A percentile compares a stretch with the other conserved stretches of the same genome.
These are phyloP conservation scores for thale cress (Arabidopsis thaliana) DNA, from an alignment of 345 rosid genomes.

Conservation along the genomic window TAIR10.1 NC_003075.7:14771501-14772000, in stretches of 20 bases:
- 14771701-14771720: neutral
- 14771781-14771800: constrained; percentile 86
- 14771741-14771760: constrained; percentile 68
- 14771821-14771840: constrained; percentile 91
- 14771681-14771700: neutral
- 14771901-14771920: constrained; percentile 1
- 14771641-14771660: constrained; percentile 41
- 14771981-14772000: constrained; percentile 64
- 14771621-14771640: constrained; percentile 73
- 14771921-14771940: constrained; percentile 1
- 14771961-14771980: neutral
- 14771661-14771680: neutral
- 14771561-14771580: constrained; percentile 95
- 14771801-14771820: constrained; percentile 84
- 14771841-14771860: constrained; percentile 94
- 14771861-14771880: constrained; percentile 94
- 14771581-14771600: constrained; percentile 86
- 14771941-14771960: neutral
- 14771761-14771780: constrained; percentile 90
- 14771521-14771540: constrained; percentile 97
- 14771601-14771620: constrained; percentile 43
- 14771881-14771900: constrained; percentile 96
- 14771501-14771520: constrained; percentile 82
- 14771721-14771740: constrained; percentile 52
- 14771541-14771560: constrained; percentile 91